Evolutionary conservation across 176 grass and related monocot genomes (phyloP), one percentile per base, ranked within the genome.

Genomic region (Thalia dealbata): DNA sequence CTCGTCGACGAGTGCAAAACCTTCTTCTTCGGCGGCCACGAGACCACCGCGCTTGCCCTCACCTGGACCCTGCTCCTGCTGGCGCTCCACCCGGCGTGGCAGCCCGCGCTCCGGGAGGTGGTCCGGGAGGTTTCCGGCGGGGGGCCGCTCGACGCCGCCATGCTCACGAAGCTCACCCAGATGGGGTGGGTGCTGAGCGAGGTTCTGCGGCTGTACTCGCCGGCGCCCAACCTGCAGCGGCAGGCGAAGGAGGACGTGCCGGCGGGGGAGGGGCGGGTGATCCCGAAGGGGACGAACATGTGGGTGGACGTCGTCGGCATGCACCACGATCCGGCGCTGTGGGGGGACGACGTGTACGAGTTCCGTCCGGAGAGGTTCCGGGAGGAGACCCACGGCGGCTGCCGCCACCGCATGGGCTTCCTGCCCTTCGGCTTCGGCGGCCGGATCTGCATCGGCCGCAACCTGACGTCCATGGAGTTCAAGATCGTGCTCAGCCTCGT

Each of bases 1-100:
- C 87, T 97, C 38, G 82, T 97, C 7, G 87, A 92, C 82, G 87
- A 96, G 89, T 96, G 93, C 86, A 96, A 96, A 87, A 96, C 93
- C 16, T 96, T 96, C 93, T 96, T 92, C 83, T 96, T 96, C 71
- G 93, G 84, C 43, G 93, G 93, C 0, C 89, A 96, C 51, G 93
- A 96, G 82, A 92, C 93, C 7, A 92, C 89, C 15, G 89, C 87
- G 23, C 82, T 96, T 0, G 87, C 87, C 0, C 52, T 96, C 0
- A 88, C 89, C 0, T 96, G 93, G 93, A 86, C 93, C 46, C 78
- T 96, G 27, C 82, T 96, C 4, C 71, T 96, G 84, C 72, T 96
- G 2, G 92, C 89, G 0, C 42, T 82, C 62, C 72, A 92, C 81
- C 93, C 93, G 18, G 78, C 88, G 48, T 96, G 93, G 93, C 93